Evolutionary conservation across 2,329 filamentous ascomycete species (phyloP), one percentile per base, ranked within the genome.

Genomic region (Neofusicoccum parvum): DNA sequence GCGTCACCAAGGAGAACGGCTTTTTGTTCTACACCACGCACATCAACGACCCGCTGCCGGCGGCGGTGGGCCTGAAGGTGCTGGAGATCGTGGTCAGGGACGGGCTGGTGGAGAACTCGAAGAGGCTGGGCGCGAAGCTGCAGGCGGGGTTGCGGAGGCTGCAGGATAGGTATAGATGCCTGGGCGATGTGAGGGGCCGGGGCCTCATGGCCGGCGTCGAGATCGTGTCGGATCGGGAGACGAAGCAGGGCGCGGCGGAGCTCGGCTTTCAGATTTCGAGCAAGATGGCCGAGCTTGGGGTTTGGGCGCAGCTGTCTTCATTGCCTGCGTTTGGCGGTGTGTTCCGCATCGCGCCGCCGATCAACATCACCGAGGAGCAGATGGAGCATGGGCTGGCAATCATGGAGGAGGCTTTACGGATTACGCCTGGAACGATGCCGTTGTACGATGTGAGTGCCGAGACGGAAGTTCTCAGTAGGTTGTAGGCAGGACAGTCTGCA

Each of bases 21-120:
- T 89, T 82, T 69, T 76, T 85, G 17, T 88, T 85, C 70, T 83
- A 86, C 68, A 89, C 86, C 0, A 89, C 87, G 0, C 87, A 89
- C 68, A 75, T 88, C 56, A 88, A 89, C 68, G 87, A 89, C 68
- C 86, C 87, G 0, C 74, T 89, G 0, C 82, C 86, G 0, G 85
- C 85, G 0, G 84, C 86, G 0, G 85, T 89, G 1, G 86, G 86
- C 0, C 79, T 84, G 67, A 88, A 88, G 70, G 86, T 88, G 2
- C 79, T 89, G 1, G 86, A 89, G 66, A 86, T 88, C 12, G 84
- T 89, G 0, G 77, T 84, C 20, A 78, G 86, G 1, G 86, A 89
- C 67, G 75, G 80, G 20, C 75, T 89, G 10, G 81, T 85, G 17
- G 74, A 76, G 66, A 78, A 80, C 2, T 81, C 85, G 4, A 72